Evolutionary conservation across 257 asterid species (phyloP).

Genomic region (Fraxinus americana): DNA sequence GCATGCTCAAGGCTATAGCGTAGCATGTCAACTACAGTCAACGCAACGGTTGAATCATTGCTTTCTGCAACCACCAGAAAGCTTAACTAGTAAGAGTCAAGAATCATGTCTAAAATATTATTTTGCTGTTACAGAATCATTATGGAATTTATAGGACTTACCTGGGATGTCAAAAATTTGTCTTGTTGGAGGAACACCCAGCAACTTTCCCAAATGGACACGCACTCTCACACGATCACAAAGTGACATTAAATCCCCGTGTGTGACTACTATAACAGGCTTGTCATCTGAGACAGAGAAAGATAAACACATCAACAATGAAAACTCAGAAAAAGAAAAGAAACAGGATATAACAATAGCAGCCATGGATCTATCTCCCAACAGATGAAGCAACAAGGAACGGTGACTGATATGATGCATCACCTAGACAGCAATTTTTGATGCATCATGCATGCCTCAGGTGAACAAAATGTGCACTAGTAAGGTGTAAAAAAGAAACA

Average conservation of each 20-base stretch:
- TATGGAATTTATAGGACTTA: conserved; percentile 16
- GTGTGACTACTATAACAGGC: conserved; percentile 84
- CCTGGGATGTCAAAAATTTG: conserved; percentile 91
- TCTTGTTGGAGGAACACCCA: conserved; percentile 66
- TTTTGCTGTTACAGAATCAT: not conserved
- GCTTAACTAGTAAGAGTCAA: not conserved
- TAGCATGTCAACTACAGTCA: conserved; percentile 56
- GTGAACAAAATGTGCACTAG: not conserved
- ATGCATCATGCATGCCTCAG: not conserved
- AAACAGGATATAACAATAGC: not conserved
- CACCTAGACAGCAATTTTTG: not conserved
- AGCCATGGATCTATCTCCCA: not conserved
- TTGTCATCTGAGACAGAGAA: conserved; percentile 62
- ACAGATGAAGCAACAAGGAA: not conserved
- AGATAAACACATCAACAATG: conserved; percentile 15
- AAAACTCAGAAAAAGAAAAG: not conserved
- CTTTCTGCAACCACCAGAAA: conserved; percentile 45
- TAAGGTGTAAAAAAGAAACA: not conserved
- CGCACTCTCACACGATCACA: conserved; percentile 62
- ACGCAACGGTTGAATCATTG: conserved; percentile 44
- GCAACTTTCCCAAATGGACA: conserved; percentile 60
- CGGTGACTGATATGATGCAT: not conserved
- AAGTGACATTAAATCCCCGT: conserved; percentile 77
- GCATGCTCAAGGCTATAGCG: conserved; percentile 68
- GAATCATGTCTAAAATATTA: conserved; percentile 6